phyloP scores from a whole-genome alignment of 2,329 filamentous ascomycete species.

The Drechslerella coelobrocha region DNA sequence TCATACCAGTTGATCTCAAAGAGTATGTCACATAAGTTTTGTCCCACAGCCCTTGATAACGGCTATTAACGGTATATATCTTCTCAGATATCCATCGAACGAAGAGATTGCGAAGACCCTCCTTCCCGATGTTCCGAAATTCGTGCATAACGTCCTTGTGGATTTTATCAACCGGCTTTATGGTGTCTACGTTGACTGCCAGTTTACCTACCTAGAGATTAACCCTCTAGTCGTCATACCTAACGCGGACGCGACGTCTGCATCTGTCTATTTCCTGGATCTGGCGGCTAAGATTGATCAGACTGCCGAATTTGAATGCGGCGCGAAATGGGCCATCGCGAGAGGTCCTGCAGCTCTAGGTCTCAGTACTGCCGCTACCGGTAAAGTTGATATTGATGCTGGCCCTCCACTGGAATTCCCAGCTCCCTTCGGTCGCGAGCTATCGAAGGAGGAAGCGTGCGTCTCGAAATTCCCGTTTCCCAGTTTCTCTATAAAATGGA shows the following conservation, averaged over 20 bases:
- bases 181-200: slow-evolving; percentile 98
- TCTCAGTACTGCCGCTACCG: slow-evolving; percentile 71
- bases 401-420: slow-evolving; percentile 99
- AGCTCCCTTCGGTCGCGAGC: slow-evolving; percentile 96
- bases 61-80: background rate
- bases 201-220: slow-evolving; percentile 99
- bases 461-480: slow-evolving; percentile 20
- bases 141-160: slow-evolving; percentile 95
- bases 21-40: slow-evolving; percentile 60
- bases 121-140: slow-evolving; percentile 90
- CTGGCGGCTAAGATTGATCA: slow-evolving; percentile 98
- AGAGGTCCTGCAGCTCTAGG: slow-evolving; percentile 88
- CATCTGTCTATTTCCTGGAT: slow-evolving; percentile 96
- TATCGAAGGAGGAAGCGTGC: slow-evolving; percentile 92
- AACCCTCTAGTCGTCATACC: slow-evolving; percentile 98
- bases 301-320: slow-evolving; percentile 98
- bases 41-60: background rate
- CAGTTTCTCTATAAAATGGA: background rate
- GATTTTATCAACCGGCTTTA: slow-evolving; percentile 99
- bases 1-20: slow-evolving; percentile 93
- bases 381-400: slow-evolving; percentile 90
- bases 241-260: slow-evolving; percentile 88
- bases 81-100: slow-evolving; percentile 81
- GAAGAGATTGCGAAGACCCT: slow-evolving; percentile 84
- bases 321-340: slow-evolving; percentile 97